Base-by-base conservation (phyloP, 139 green algal species). In the Marvania coccoides region DNA sequence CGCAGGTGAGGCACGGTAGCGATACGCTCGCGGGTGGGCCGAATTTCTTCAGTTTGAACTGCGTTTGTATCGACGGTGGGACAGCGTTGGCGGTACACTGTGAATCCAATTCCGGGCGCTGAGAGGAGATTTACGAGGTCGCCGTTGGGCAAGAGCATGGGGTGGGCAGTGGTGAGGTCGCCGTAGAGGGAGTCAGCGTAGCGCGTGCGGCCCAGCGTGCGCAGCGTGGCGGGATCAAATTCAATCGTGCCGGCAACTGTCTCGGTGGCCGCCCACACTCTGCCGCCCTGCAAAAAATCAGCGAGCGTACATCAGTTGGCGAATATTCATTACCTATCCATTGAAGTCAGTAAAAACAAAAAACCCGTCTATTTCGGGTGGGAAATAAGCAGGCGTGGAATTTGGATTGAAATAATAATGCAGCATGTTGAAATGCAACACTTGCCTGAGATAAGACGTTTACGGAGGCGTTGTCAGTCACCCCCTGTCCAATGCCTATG, bases 401-500 rank as follows among this genome's bases (percentile, higher is more conserved):
- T n/a, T n/a, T n/a, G n/a, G n/a, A n/a, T n/a, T n/a, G n/a, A n/a
- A n/a, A n/a, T n/a, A n/a, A n/a, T n/a, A n/a, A n/a, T n/a, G n/a
- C n/a, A n/a, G n/a, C n/a, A n/a, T n/a, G n/a, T n/a, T n/a, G n/a
- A n/a, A n/a, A n/a, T n/a, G n/a, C n/a, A n/a, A n/a, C n/a, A 51
- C 19, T 65, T 3, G 62, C 53, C 29, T 58, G 35, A 5, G 82
- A 62, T 3, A 83, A 51, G 0, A 91, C 51, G 56, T 78, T 88
- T 9, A 95, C 88, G 19, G 42, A 82, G 19, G 84, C 75, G 56
- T 94, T 94, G 79, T 94, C 87, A 2, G 83, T 94, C 57, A 84
- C 76, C 12, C 33, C 73, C 63, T 74, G 58, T 35, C 67, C 24
- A 48, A 69, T 28, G 9, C 58, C 68, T 31, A 62, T 33, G 19